Evolutionary conservation across 2,329 filamentous ascomycete species (phyloP), one percentile per base, ranked within the genome.

Genomic region (Geosmithia morbida): DNA sequence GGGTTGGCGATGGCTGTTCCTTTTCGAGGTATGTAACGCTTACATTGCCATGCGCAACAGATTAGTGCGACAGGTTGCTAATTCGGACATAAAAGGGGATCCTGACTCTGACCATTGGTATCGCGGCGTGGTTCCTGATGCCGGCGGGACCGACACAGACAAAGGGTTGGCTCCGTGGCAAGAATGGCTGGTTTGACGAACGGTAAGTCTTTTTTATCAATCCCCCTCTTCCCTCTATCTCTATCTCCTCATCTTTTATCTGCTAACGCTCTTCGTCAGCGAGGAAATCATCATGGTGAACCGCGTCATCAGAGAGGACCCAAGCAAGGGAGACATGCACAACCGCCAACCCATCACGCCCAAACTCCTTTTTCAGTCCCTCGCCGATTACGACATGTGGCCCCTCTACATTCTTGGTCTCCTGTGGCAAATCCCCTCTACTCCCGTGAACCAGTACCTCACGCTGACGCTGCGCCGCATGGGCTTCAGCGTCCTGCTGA

Each of bases 241-340:
- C 22, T 26, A 4, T 26, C 22, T 26, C 4, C 22, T 8, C 8
- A 8, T 26, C 22, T 8, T 40, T 40, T 40, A 11, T 13, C 14
- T 16, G 39, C 39, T 40, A 40, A 40, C 17, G 17, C 39, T 5
- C 4, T 11, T 16, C 39, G n/a, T 11, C 39, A 42, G 40, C 7
- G 40, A 79, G 51, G 73, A 79, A 51, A 68, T 67, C 51, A 79
- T 79, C 44, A 67, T 79, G 44, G 71, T 79, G 19, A 79, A 77
- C 51, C 62, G 74, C 1, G 65, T 73, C 11, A 60, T 66, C 2
- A 68, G 75, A 1, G 75, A 80, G 46, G 76, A 77, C 48, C 74
- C 74, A 1, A 67, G 66, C 4, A 74, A 74, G 54, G 66, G 68
- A 42, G 69, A 71, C 48, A 75, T 77, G 67, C 69, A 75, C 53